Evolutionary conservation across 106 monocot species (phyloP), one percentile per base, ranked within the genome.

Genomic region (Dendrobium chrysotoxum): DNA sequence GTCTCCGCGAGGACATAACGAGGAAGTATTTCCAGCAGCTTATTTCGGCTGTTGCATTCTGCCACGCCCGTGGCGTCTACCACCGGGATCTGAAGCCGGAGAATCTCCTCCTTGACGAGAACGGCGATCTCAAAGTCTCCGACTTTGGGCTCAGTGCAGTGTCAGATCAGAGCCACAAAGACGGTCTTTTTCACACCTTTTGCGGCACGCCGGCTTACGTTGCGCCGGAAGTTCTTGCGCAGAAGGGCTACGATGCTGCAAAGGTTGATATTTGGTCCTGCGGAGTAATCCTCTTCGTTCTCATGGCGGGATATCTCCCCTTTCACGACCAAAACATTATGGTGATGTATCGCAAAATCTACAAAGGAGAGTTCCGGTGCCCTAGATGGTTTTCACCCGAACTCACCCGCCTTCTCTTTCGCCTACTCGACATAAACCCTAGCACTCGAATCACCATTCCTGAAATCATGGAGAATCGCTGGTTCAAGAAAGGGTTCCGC

Each of bases 81-180:
- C 95, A 95, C 85, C 86, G 95, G 10, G 95, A 95, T 71, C 85
- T 95, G 42, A 95, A 95, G 82, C 90, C 88, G 5, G 95, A 95
- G 83, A 95, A 95, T 80, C 84, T 95, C 39, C 87, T 95, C 5
- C 80, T 94, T 23, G 94, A 94, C 80, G 90, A 91, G 39, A 75
- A 80, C 26, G 92, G 89, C 13, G 79, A 85, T 71, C 80, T 93
- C 25, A 93, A 91, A 85, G 88, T 94, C 78, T 85, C 94, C 79
- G 94, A 94, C 72, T 94, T 94, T 81, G 94, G 94, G 9, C 88
- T 94, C 46, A 85, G 86, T 75, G 87, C 93, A 15, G 85, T 93
- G 76, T 80, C 87, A 5, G 91, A 87, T 53, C 87, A 86, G 82
- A 80, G 80, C 66, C 81, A 80, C 26, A 64, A 79, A 47, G 91